Base-by-base conservation (phyloP, 2,329 filamentous ascomycete species). In the Calonectria multiphialidica region DNA sequence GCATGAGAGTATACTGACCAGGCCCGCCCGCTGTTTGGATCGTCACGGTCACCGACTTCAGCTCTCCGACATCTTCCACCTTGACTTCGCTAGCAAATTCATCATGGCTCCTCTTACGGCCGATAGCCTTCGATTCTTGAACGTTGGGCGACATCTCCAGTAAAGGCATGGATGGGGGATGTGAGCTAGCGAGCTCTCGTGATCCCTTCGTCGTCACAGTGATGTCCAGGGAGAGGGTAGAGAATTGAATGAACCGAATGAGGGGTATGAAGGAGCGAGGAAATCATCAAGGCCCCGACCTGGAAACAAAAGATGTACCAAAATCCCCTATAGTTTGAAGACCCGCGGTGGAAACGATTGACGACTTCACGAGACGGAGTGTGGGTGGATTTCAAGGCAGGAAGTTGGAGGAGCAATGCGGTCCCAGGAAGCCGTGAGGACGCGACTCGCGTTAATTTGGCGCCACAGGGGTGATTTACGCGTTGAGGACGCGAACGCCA, bases 91-190 rank as follows among this genome's bases (percentile, higher is more conserved):
- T 82, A 3, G 84, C 75, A 72, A 84, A 89, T 37, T 88, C 86
- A 47, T 87, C 83, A 74, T 88, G 86, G 49, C 81, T 85, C 71
- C 87, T 82, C 79, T 90, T 90, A 64, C 84, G 83, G 59, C 82
- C 81, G 33, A 80, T 81, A 23, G 80, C 75, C 63, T 88, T 86
- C 28, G 83, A 80, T 77, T 88, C 86, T 78, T 86, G 84, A 35
- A 88, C 83, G 72, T 90, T 89, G 15, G 84, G 80, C 21, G 88
- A 87, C 78, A 88, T 83, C 66, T 85, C 82, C 53, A 84, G 81
- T 30, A 90, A 82, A 78, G 88, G 85, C 88, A 89, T 90, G 72
- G 80, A 33, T 42, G 49, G 21, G 23, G 23, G 33, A 5, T 28
- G 18, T 53, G 67, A 63, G 63, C 66, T 25, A 13, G 18, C 21